phyloP scores from a whole-genome alignment of 1,284 basidiomycete species.

The Sanghuangporus sanghuang region DNA sequence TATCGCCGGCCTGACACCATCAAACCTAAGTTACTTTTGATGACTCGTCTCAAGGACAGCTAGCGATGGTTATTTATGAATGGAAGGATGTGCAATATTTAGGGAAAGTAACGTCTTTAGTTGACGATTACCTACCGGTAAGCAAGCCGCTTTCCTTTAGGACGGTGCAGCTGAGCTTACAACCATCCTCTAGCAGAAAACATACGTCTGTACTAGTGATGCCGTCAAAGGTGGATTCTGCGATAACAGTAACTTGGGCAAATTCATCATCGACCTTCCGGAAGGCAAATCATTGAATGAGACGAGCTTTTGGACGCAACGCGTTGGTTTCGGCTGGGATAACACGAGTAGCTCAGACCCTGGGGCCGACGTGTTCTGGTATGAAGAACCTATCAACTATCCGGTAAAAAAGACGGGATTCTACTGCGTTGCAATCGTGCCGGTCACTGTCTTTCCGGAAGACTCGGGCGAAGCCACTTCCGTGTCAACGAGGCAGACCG shows the following conservation, averaged over 20 bases:
- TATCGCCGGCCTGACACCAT: not conserved
- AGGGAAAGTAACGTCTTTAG: constrained; percentile 61
- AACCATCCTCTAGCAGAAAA: constrained; percentile 57
- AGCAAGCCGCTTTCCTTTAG: constrained; percentile 28
- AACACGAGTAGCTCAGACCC: constrained; percentile 15
- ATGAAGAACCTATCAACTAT: constrained; percentile 69
- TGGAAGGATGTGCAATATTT: constrained; percentile 85
- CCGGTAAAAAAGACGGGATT: constrained; percentile 86
- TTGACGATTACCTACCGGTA: constrained; percentile 64
- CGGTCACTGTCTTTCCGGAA: constrained; percentile 61
- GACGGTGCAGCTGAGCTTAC: constrained; percentile 12
- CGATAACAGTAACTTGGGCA: constrained; percentile 62
- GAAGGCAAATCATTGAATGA: constrained; percentile 52
- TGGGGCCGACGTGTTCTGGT: constrained; percentile 41
- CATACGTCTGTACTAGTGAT: constrained; percentile 84
- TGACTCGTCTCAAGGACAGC: constrained; percentile 74
- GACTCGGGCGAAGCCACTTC: constrained; percentile 20
- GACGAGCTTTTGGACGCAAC: constrained; percentile 77
- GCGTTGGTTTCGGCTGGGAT: constrained; percentile 48
- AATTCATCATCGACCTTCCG: constrained; percentile 79
- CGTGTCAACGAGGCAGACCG: constrained; percentile 14
- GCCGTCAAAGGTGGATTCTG: constrained; percentile 72
- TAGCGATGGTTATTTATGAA: constrained; percentile 94
- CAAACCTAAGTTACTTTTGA: constrained; percentile 74
- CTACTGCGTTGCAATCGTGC: constrained; percentile 89